Conservation (phyloP, 345 rosid species). For the Salix suchowensis region DNA sequence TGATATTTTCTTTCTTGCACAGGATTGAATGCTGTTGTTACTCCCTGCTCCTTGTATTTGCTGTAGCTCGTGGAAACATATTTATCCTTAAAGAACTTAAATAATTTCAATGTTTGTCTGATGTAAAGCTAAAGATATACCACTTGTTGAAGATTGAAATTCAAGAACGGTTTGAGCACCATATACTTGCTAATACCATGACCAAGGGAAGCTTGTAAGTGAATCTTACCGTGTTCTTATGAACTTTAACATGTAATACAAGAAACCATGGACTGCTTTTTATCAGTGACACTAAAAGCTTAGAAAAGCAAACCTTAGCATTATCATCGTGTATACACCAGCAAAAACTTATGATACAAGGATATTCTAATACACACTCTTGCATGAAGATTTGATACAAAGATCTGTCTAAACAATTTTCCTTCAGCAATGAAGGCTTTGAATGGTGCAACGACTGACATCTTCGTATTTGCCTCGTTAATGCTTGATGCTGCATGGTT, state of each 20-base stretch:
- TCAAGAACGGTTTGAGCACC: not conserved
- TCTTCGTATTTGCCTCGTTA: not conserved
- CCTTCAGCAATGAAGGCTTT: not conserved
- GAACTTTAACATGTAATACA: not conserved
- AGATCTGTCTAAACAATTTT: not conserved
- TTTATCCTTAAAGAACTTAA: slow-evolving; percentile 9
- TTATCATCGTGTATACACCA: not conserved
- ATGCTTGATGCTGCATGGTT: not conserved
- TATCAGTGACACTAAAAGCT: not conserved
- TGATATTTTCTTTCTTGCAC: not conserved
- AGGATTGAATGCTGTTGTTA: slow-evolving; percentile 4
- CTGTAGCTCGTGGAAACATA: not conserved
- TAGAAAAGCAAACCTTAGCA: not conserved
- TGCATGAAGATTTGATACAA: not conserved
- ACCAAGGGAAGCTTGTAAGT: not conserved
- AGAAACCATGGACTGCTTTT: not conserved
- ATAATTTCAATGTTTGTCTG: not conserved
- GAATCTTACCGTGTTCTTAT: not conserved
- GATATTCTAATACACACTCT: not conserved
- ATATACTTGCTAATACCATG: not conserved
- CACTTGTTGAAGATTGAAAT: not conserved
- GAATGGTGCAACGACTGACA: not conserved
- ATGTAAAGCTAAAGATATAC: not conserved
- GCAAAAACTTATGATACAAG: not conserved
- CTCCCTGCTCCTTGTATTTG: not conserved